Evolutionary conservation across 441 rosid species (phyloP), one percentile per base, ranked within the genome.

Genomic region (Brassica hybrid): DNA sequence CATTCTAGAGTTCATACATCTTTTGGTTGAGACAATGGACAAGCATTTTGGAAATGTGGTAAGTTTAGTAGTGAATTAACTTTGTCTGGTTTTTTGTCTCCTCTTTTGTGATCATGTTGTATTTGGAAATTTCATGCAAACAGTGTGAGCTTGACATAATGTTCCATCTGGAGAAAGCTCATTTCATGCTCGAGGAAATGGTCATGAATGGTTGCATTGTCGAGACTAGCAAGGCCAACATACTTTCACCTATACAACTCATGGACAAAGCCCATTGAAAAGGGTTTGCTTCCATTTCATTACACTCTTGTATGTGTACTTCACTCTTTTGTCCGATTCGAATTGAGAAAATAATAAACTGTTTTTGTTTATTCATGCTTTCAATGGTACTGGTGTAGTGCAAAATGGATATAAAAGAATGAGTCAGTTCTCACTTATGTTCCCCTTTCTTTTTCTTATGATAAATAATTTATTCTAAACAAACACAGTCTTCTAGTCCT

Each of bases 151-250:
- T 95, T 13, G 99, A 94, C 80, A 95, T 95, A 79, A 93, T 95
- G 99, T 91, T 95, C 76, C 98, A 93, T 85, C 73, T 91, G 80
- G 98, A 95, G 86, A 95, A 90, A 82, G 96, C 99, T 14, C 98
- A 93, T 83, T 95, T 95, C 86, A 95, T 90, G 97, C 79, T 89
- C 75, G 96, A 91, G 79, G 99, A 95, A 87, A 95, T 91, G 96
- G 94, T 90, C 69, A 91, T 91, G 98, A 93, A 91, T 76, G 99
- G 94, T 74, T 90, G 93, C 80, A 73, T 95, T 73, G 93, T 89
- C 18, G 98, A 93, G 86, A 95, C 98, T 6, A 95, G 96, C 93
- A 93, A 89, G 76, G 52, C 94, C 30, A 89, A 87, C 81, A 93
- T 95, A 72, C 87, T 88, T 54, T 32, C 86, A 63, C 95, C 98